phyloP scores from a whole-genome alignment of 768 basidiomycete genomes.

The Lactarius trivialis region DNA sequence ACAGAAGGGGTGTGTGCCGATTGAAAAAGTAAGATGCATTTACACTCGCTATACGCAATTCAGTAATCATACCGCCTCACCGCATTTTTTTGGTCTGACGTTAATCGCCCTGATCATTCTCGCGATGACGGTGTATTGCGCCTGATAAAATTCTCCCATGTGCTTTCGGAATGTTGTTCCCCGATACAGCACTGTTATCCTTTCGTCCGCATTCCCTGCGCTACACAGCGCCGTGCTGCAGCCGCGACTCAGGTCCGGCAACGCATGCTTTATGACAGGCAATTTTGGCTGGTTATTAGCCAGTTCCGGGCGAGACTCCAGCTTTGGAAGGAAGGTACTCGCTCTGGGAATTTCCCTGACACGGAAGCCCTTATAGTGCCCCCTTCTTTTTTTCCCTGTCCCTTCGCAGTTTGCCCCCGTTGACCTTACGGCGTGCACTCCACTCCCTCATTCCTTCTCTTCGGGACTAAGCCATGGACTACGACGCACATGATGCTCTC shows the following conservation, averaged over 20 bases:
- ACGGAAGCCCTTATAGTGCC: constrained; percentile 4
- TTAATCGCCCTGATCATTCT: not conserved
- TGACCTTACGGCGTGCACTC: constrained; percentile 7
- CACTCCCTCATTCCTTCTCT: constrained; percentile 1
- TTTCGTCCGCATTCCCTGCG: constrained; percentile 9
- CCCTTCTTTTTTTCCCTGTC: constrained; percentile 5
- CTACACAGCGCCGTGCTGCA: not conserved
- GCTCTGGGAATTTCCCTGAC: not conserved
- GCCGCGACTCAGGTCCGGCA: not conserved
- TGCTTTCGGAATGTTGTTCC: constrained; percentile 1
- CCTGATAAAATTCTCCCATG: not conserved
- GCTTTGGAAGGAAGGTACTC: not conserved
- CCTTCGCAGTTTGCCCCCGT: constrained; percentile 19
- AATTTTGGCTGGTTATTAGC: not conserved
- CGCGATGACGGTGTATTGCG: not conserved
- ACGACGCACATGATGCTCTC: constrained; percentile 74
- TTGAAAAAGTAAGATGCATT: not conserved
- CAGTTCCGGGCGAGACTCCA: not conserved
- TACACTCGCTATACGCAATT: not conserved
- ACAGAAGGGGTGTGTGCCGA: not conserved
- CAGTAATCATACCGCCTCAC: not conserved
- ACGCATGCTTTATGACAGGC: not conserved
- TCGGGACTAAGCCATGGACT: constrained; percentile 45
- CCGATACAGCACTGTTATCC: not conserved
- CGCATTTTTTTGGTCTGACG: not conserved